phyloP scores from a whole-genome alignment of 1,284 basidiomycete species.

The Cryptococcus deneoformans region DNA sequence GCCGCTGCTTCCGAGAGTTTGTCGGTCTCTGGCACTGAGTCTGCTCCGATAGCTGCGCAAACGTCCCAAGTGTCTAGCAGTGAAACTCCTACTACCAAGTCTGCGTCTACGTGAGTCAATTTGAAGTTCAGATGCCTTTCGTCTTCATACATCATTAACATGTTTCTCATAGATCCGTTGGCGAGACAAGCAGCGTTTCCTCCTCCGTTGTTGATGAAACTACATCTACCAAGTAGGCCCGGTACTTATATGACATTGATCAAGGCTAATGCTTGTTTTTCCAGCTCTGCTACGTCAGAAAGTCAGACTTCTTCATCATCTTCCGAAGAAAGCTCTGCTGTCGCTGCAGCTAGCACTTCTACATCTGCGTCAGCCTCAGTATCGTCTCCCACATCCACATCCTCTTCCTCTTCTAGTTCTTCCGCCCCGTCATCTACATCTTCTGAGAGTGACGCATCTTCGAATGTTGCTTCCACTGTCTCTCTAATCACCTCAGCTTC shows the following conservation, averaged over 20 bases:
- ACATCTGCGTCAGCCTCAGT: conserved; percentile 1
- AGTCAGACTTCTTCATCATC: conserved; percentile 7
- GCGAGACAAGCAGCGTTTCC: background rate
- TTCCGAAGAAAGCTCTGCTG: background rate
- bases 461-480: background rate
- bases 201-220: too few species aligned
- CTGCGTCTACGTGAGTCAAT: background rate
- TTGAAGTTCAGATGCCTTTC: background rate
- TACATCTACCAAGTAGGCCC: too few species aligned
- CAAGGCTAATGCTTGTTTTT: background rate
- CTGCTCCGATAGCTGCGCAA: too few species aligned
- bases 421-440: background rate
- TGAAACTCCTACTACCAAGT: background rate
- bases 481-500: background rate
- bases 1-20: background rate
- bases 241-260: background rate
- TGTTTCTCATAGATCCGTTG: background rate
- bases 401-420: background rate
- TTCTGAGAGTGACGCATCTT: too few species aligned
- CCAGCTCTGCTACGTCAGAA: background rate
- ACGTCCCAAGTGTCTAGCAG: too few species aligned
- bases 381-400: background rate
- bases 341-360: conserved; percentile 15
- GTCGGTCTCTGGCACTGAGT: background rate
- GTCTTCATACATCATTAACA: too few species aligned